Percentiles rank a stretch among this genome's conserved stretches.
These are phyloP conservation scores for Fraxinus ornus DNA, from an alignment of 305 asterid species.

Conservation along the genomic window DNA sequence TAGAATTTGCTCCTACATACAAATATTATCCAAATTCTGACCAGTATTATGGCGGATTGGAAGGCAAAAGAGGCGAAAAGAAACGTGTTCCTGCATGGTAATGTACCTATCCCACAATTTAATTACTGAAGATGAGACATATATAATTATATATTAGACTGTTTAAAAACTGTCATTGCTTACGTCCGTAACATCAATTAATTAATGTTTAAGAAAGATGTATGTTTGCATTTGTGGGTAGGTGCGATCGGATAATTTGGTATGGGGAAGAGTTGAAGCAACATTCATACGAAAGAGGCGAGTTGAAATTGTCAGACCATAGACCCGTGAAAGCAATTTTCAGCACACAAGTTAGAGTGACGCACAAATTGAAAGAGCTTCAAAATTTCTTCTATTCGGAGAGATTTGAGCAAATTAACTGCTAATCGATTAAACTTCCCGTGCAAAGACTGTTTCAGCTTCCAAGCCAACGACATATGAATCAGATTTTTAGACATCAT, in stretches of 20 bases:
- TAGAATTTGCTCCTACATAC: conserved; percentile 61
- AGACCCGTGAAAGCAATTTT: conserved; percentile 58
- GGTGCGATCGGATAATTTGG: conserved; percentile 78
- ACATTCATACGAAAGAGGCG: conserved; percentile 45
- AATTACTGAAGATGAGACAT: neutral
- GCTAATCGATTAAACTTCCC: conserved; percentile 23
- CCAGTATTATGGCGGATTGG: conserved; percentile 40
- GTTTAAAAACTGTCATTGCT: neutral
- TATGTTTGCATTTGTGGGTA: conserved; percentile 5
- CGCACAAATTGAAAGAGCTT: conserved; percentile 35
- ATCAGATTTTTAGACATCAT: neutral
- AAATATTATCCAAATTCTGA: conserved; percentile 51
- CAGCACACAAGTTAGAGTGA: conserved; percentile 35
- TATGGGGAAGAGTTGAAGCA: conserved; percentile 58
- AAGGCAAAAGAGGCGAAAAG: conserved; percentile 39
- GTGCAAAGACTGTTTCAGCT: conserved; percentile 14
- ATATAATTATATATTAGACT: neutral
- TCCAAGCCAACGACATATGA: neutral
- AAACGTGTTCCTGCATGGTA: conserved; percentile 72
- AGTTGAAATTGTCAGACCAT: conserved; percentile 61
- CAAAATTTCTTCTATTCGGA: conserved; percentile 46
- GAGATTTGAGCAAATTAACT: conserved; percentile 29
- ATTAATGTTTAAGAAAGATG: neutral
- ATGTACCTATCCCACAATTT: neutral
- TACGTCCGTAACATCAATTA: neutral